These are phyloP conservation scores for Ophiostoma fasciatum DNA, from an alignment of 2,329 filamentous ascomycete genomes.

Conservation along the genomic window DNA sequence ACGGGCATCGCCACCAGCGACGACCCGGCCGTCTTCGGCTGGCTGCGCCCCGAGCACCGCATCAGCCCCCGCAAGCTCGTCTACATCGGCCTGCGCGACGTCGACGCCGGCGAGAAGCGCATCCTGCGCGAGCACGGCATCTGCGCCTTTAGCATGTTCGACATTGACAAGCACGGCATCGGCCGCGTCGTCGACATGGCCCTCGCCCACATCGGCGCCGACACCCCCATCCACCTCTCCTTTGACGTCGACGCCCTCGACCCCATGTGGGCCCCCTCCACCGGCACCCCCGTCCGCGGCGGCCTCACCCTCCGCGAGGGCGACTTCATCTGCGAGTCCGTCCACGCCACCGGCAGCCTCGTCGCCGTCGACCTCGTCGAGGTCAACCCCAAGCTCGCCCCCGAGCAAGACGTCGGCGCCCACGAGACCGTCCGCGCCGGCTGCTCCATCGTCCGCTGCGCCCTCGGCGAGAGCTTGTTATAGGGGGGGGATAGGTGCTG, in stretches of 20 bases:
- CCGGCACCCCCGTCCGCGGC: slow-evolving; percentile 85
- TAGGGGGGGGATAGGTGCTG: slow-evolving; percentile 33
- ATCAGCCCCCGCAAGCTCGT: slow-evolving; percentile 72
- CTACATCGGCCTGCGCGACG: slow-evolving; percentile 89
- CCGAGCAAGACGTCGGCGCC: slow-evolving; percentile 46
- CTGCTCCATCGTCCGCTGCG: slow-evolving; percentile 81
- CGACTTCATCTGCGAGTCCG: slow-evolving; percentile 86
- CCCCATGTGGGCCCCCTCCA: slow-evolving; percentile 90
- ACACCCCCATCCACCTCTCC: slow-evolving; percentile 92
- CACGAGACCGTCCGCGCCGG: slow-evolving; percentile 81
- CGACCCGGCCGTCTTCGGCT: slow-evolving; percentile 71
- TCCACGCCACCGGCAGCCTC: slow-evolving; percentile 65
- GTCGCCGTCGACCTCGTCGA: slow-evolving; percentile 72
- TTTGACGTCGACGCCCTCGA: slow-evolving; percentile 96
- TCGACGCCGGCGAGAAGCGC: slow-evolving; percentile 87
- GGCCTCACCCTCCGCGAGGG: slow-evolving; percentile 89
- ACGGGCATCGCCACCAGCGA: slow-evolving; percentile 71
- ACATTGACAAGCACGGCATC: slow-evolving; percentile 87
- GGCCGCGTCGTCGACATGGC: slow-evolving; percentile 96
- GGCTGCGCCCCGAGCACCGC: slow-evolving; percentile 61
- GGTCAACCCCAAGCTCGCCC: slow-evolving; percentile 60
- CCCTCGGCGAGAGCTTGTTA: slow-evolving; percentile 78
- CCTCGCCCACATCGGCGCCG: slow-evolving; percentile 83
- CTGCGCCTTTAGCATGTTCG: slow-evolving; percentile 97
- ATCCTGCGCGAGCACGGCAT: slow-evolving; percentile 79